A percentile compares a stretch with the other conserved stretches of the same genome.
Conservation (phyloP, 169 alveolate species). For the Cryptosporidium canis region DNA sequence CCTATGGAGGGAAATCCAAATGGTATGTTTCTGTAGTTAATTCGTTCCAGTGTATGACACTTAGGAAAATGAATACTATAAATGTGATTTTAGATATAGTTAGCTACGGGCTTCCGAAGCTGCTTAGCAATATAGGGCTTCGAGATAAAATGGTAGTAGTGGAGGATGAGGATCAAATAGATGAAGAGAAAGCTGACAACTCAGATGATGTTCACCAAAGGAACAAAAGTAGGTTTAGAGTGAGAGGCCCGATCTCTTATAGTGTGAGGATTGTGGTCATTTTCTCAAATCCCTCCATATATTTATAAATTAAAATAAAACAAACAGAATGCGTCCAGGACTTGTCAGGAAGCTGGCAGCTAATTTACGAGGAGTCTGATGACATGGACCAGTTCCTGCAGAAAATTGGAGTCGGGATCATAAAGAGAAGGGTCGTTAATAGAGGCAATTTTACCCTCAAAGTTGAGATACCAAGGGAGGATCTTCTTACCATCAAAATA, state of each 20-base stretch:
- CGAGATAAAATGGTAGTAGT: neutral
- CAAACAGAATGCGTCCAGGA: constrained; percentile 13
- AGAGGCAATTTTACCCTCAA: constrained; percentile 42
- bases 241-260: neutral
- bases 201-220: neutral
- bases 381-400: constrained; percentile 34
- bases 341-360: constrained; percentile 27
- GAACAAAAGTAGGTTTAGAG: constrained; percentile 27
- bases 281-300: too few relatives aligned
- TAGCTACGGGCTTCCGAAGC: constrained; percentile 14
- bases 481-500: neutral
- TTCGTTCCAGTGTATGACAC: too few relatives aligned
- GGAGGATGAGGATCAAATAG: neutral
- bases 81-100: neutral
- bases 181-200: neutral
- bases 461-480: neutral
- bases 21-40: neutral
- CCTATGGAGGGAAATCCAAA: constrained; percentile 53
- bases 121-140: neutral
- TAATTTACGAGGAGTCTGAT: constrained; percentile 21
- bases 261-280: neutral
- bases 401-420: constrained; percentile 22
- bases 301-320: neutral
- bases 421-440: constrained; percentile 56
- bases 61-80: neutral